Evolutionary conservation across 106 monocot species (phyloP).

Genomic region (Allium cepa): DNA sequence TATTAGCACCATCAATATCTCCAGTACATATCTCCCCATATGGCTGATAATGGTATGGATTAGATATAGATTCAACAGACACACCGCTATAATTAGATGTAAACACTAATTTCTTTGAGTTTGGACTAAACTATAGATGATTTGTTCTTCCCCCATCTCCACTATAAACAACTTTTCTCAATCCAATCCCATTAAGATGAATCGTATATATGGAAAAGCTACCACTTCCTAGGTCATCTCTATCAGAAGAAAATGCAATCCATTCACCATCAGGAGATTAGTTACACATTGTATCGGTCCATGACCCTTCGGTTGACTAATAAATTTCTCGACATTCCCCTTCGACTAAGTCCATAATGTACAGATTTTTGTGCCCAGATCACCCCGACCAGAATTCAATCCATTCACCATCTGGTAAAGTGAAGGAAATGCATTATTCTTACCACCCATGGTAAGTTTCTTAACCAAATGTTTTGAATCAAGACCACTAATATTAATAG

Average conservation of each 20-base stretch:
- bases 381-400: conserved; percentile 84
- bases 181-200: conserved; percentile 50
- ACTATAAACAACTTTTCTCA: conserved; percentile 48
- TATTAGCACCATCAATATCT: conserved; percentile 35
- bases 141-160: conserved; percentile 47
- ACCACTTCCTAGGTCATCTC: conserved; percentile 47
- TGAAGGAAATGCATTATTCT: conserved; percentile 92
- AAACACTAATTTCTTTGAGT: conserved; percentile 43
- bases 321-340: conserved; percentile 32
- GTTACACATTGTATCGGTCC: conserved; percentile 73
- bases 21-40: conserved; percentile 61
- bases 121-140: conserved; percentile 62
- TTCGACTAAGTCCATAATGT: conserved; percentile 76
- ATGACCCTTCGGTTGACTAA: conserved; percentile 37
- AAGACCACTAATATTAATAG: conserved; percentile 27
- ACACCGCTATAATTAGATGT: conserved; percentile 51
- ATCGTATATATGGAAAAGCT: conserved; percentile 47
- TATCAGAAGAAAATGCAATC: conserved; percentile 61
- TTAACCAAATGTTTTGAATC: conserved; percentile 33
- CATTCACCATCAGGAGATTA: conserved; percentile 65
- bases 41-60: conserved; percentile 61
- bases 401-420: conserved; percentile 83
- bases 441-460: conserved; percentile 55
- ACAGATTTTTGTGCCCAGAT: conserved; percentile 87
- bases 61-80: conserved; percentile 49